phyloP scores from a whole-genome alignment of 1,139 yeast species.

The Yamadazyma songkhlaensis region DNA sequence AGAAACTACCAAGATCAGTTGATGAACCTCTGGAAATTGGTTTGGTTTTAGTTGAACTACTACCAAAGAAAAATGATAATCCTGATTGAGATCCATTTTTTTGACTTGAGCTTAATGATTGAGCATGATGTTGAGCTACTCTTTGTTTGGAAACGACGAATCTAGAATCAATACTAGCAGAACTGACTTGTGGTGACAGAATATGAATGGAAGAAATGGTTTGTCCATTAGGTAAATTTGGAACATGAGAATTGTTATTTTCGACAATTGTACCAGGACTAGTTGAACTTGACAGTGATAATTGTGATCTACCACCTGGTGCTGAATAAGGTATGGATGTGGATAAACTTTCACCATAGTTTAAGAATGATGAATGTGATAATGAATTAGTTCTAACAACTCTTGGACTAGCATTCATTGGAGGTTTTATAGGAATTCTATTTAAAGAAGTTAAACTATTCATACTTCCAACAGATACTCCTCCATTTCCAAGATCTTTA shows the following conservation, averaged over 20 bases:
- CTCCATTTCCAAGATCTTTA: neutral
- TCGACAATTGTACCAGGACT: conserved; percentile 13
- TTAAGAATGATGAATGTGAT: conserved; percentile 40
- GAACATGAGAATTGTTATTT: conserved; percentile 28
- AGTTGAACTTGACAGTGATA: conserved; percentile 15
- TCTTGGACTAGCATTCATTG: conserved; percentile 35
- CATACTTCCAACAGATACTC: conserved; percentile 1
- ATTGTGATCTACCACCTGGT: conserved; percentile 52
- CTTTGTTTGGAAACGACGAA: conserved; percentile 72
- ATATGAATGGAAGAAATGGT: conserved; percentile 60
- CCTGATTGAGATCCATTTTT: conserved; percentile 47
- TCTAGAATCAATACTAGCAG: conserved; percentile 62
- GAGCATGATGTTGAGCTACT: conserved; percentile 56
- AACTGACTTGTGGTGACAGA: conserved; percentile 62
- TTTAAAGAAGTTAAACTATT: conserved; percentile 3
- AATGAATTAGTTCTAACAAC: conserved; percentile 43
- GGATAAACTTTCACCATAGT: conserved; percentile 49
- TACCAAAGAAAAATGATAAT: conserved; percentile 43
- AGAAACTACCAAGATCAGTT: conserved; percentile 46
- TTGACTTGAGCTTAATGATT: conserved; percentile 30
- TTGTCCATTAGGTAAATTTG: conserved; percentile 52
- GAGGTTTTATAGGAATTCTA: conserved; percentile 24
- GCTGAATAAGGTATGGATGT: conserved; percentile 70
- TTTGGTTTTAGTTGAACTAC: conserved; percentile 32
- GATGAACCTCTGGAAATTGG: conserved; percentile 28